Evolutionary conservation across 306 rosid species (phyloP).

Genomic region (Fagus crenata): DNA sequence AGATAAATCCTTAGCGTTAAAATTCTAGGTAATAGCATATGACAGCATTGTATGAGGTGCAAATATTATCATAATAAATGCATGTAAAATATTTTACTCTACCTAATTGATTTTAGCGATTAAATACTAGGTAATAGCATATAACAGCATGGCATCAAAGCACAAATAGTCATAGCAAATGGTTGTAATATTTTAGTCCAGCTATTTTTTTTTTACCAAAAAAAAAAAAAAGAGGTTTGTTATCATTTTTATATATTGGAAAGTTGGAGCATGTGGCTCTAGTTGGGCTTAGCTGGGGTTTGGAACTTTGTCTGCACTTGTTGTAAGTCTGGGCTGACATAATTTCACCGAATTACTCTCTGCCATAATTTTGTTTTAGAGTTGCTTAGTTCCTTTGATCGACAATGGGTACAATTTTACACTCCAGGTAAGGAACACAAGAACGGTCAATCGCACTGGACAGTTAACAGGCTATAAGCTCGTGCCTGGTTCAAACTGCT

Average conservation of each 20-base stretch:
- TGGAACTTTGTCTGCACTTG: not conserved
- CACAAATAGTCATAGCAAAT: not conserved
- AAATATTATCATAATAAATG: not conserved
- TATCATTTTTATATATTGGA: too few relatives aligned
- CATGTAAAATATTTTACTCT: not conserved
- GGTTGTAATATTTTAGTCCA: not conserved
- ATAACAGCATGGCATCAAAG: not conserved
- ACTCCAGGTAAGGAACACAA: constrained; percentile 68
- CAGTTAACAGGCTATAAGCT: constrained; percentile 82
- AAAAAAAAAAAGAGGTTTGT: too few relatives aligned
- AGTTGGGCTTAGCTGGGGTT: too few relatives aligned
- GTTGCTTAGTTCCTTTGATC: constrained; percentile 10
- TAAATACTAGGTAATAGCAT: not conserved
- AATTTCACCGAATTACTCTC: not conserved
- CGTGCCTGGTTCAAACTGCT: constrained; percentile 80
- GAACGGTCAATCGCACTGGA: constrained; percentile 73
- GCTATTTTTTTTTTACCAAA: not conserved
- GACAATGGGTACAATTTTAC: constrained; percentile 11
- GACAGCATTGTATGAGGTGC: not conserved
- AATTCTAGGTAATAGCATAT: not conserved
- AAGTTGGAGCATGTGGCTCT: too few relatives aligned
- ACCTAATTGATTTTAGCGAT: not conserved
- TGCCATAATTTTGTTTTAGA: not conserved
- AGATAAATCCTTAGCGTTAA: not conserved
- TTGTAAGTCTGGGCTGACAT: not conserved